Evolutionary conservation across 164 flowering plant genomes (phyloP), one percentile per base, ranked within the genome.

Genomic region (Stephania cephalantha): DNA sequence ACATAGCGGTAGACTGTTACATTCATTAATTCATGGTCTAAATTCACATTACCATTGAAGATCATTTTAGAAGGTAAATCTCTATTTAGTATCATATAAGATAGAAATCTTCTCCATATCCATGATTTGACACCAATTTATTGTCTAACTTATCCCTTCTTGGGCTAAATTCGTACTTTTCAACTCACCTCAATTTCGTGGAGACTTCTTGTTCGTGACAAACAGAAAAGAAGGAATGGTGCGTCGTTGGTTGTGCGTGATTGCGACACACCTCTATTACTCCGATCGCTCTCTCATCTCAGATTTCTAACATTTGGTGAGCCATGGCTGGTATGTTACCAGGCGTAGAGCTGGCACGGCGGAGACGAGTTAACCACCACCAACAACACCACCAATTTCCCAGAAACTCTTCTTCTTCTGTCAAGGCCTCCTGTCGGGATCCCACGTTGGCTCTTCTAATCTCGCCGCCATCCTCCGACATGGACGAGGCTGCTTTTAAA

Each of bases 271-370:
- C 17, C 58, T 15, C 58, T 15, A 52, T 52, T 6, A 53, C 18
- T 53, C 18, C 15, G 17, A 53, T 13, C 2, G 4, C 13, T 3
- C 13, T 53, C 61, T 5, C 17, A 53, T 53, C 18, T 53, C 1
- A 4, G 18, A 18, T 12, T 13, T 4, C 13, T 12, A 8, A 53
- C 18, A 53, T 9, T 8, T 13, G 9, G 18, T 12, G 44, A 66
- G 63, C 5, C 52, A 83, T 85, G 83, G 83, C 84, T 1, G 85
- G 87, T 11, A 80, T 76, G 85, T 70, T 84, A 5, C 87, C 87
- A 9, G 88, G 87, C 15, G 88, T 83, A 22, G 87, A 84, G 65
- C 68, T 84, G 68, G 81, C 83, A 9, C 69, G 80, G n/a, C 76
- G 81, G 68, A 77, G 85, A 72, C 77, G 77, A 58, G 20, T 73